These are phyloP conservation scores for Coemansia sp. DNA, from an alignment of 192 early-diverging fungal species.

Conservation along the genomic window DNA sequence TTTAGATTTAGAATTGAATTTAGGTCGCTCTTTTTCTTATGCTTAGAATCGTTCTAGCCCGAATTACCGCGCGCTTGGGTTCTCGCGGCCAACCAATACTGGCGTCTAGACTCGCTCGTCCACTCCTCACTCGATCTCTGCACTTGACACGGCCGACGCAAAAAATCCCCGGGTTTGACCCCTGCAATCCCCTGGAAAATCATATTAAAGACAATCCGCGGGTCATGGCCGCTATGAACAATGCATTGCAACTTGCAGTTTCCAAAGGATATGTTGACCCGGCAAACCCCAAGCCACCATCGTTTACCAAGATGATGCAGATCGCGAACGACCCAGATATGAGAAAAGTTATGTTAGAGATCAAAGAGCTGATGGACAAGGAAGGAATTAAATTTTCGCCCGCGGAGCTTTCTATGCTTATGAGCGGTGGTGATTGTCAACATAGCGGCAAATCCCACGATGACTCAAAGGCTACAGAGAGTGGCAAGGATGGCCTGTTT, in stretches of 20 bases:
- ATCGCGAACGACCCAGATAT: constrained; percentile 44
- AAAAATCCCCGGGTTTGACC: constrained; percentile 12
- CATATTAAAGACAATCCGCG: constrained; percentile 30
- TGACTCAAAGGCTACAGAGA: background rate
- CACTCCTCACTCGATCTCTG: background rate
- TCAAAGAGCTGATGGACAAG: constrained; percentile 31
- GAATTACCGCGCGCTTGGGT: background rate
- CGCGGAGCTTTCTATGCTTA: constrained; percentile 27
- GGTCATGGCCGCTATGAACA: constrained; percentile 22
- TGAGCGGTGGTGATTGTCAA: constrained; percentile 9
- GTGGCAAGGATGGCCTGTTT: constrained; percentile 21
- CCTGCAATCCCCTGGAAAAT: constrained; percentile 21
- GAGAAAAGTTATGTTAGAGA: constrained; percentile 15
- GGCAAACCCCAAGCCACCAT: constrained; percentile 24
- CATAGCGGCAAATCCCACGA: background rate
- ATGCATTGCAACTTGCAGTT: constrained; percentile 29
- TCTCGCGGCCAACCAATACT: background rate
- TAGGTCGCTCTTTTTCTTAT: background rate
- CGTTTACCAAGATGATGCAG: constrained; percentile 40
- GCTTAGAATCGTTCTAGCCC: constrained; percentile 8
- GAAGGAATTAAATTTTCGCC: constrained; percentile 45
- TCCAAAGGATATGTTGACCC: constrained; percentile 23
- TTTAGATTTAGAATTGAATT: background rate
- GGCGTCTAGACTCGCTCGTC: background rate
- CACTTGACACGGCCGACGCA: constrained; percentile 8